phyloP scores from a whole-genome alignment of 805 yeast genomes.

The Ogataea philodendri region DNA sequence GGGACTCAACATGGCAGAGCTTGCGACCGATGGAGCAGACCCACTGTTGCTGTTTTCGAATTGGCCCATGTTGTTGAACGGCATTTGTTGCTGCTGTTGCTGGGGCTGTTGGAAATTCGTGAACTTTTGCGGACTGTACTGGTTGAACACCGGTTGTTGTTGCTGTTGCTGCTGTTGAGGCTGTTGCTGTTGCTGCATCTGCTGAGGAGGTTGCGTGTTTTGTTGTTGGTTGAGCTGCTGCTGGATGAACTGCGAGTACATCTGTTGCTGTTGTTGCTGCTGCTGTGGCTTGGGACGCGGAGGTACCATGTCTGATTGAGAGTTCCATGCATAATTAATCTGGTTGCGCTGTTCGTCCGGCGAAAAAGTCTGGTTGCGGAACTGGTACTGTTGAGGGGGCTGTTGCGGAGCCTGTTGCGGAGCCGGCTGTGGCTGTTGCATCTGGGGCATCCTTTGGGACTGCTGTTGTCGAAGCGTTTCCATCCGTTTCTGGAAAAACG shows the following conservation, averaged over 20 bases:
- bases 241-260: conserved; percentile 10
- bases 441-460: conserved; percentile 16
- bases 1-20: conserved; percentile 29
- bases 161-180: conserved; percentile 23
- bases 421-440: conserved; percentile 8
- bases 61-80: conserved; percentile 12
- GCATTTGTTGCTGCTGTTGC: conserved; percentile 18
- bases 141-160: conserved; percentile 16
- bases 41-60: conserved; percentile 10
- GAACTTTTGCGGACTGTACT: conserved; percentile 6
- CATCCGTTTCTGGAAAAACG: conserved; percentile 30
- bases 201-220: conserved; percentile 8
- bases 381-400: conserved; percentile 19
- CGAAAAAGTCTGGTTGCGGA: conserved; percentile 15
- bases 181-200: conserved; percentile 10
- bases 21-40: conserved; percentile 6
- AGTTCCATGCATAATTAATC: conserved; percentile 14
- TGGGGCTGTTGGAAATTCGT: conserved; percentile 18
- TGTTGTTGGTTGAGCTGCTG: conserved; percentile 10
- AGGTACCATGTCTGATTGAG: conserved; percentile 5
- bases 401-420: conserved; percentile 16
- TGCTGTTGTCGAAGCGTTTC: conserved; percentile 29
- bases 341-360: conserved; percentile 17
- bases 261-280: conserved; percentile 29
- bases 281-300: conserved; percentile 12